Evolutionary conservation across 306 rosid genomes (phyloP), one percentile per base, ranked within the genome.

Genomic region (Lathyrus tuberosus): DNA sequence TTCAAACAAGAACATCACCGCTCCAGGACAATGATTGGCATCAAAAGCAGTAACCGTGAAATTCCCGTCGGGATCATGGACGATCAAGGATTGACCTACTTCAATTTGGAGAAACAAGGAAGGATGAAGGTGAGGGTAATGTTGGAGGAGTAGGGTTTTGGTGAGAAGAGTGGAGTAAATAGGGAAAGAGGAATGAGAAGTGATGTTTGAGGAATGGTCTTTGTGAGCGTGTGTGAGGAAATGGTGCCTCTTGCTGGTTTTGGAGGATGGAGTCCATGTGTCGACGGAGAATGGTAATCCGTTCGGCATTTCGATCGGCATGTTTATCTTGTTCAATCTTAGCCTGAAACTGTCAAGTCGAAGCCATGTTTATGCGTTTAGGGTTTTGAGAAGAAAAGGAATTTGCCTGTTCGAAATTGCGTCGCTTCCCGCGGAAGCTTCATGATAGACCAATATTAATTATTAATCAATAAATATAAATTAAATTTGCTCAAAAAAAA

Each of bases 261-360:
- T 80, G 14, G 97, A 87, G 0, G 80, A 72, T 10, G 69, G 66
- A 64, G 60, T 75, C 94, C 97, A 89, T 57, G 97, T 86, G 66
- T 91, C 97, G n/a, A 88, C 91, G 0, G 93, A 88, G 84, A 91
- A 91, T 1, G 97, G 93, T 16, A 91, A 54, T 2, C 96, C 96
- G 41, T 67, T 77, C 10, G 91, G 97, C 91, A 89, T 79, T 80
- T 89, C 88, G 9, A 89, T 85, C 47, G 96, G 89, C 97, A 35
- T 35, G 8, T 33, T 35, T 31, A 31, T 4, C 30, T 31, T 31
- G 35, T 46, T 46, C 0, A n/a, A n/a, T 13, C 0, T 46, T 47
- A 33, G 26, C 26, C 26, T 24, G 26, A 24, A 24, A 24, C 1
- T 24, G 26, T 24, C 3, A 26, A 26, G 4, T 26, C 30, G 30